Evolutionary conservation across 2,329 filamentous ascomycete species (phyloP), one percentile per base, ranked within the genome.

Genomic region (Aphanoascus verrucosus): DNA sequence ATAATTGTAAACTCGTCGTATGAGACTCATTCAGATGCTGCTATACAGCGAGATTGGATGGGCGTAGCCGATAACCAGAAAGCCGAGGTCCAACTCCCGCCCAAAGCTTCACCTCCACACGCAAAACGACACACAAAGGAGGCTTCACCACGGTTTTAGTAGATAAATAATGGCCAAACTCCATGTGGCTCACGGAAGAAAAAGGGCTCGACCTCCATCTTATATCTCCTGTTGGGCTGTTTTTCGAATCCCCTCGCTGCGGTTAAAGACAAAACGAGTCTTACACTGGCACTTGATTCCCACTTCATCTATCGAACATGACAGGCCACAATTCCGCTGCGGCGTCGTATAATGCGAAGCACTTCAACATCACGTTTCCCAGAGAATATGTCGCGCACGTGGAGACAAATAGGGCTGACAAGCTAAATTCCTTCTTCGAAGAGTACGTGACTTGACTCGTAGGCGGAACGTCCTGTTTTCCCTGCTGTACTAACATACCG

Each of bases 391-490:
- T 96, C 47, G 86, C 84, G n/a, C 88, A 94, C 67, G 85, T 97
- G 55, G 85, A 96, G 71, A 94, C 94, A 72, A 90, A 94, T 74
- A 81, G 90, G 1, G 82, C 90, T 1, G 70, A 81, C 60, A 95
- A 94, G 74, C 74, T 96, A 67, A 97, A 97, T 69, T 83, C 90
- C 59, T 96, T 95, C 69, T 78, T 82, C 60, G 82, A 88, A 67
- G 73, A 71, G 78, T 81, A 68, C 61, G 73, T 70, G 23, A 17
- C 19, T n/a, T 15, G 5, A 9, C 5, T 20, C 1, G 2, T 17
- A 23, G 17, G 31, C 28, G 19, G 6, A 20, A 14, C n/a, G 8
- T 8, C n/a, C 12, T 11, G 7, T 2, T 43, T 12, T 31, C 12
- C 28, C 9, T 7, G 17, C 19, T 31, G 19, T 46, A 15, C 41